phyloP scores from a whole-genome alignment of 148 eudicot species.

The Vaccinium myrtillus region DNA sequence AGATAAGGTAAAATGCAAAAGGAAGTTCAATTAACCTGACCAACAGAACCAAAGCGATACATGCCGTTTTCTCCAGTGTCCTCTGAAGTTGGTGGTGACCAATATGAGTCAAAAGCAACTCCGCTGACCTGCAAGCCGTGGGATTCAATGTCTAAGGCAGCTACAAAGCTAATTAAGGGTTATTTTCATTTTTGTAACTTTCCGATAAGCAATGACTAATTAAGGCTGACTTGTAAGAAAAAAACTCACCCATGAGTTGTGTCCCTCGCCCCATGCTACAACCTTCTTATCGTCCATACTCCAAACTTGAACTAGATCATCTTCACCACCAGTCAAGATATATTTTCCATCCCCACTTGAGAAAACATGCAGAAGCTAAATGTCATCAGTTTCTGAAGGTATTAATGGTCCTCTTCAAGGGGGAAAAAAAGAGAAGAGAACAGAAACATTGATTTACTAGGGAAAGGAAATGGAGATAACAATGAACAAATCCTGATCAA shows the following conservation, averaged over 20 bases:
- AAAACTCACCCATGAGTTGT: slow-evolving; percentile 59
- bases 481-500: neutral
- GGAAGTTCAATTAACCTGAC: slow-evolving; percentile 42
- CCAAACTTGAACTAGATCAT: slow-evolving; percentile 67
- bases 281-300: slow-evolving; percentile 66
- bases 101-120: slow-evolving; percentile 68
- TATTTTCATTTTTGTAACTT: neutral
- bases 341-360: slow-evolving; percentile 41
- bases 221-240: neutral
- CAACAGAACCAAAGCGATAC: slow-evolving; percentile 75
- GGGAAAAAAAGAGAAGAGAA: neutral
- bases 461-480: neutral
- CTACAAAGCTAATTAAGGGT: neutral
- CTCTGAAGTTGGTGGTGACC: slow-evolving; percentile 64
- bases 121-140: slow-evolving; percentile 60
- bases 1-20: neutral
- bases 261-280: slow-evolving; percentile 73
- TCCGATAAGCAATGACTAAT: neutral
- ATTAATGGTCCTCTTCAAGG: neutral
- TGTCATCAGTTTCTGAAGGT: neutral
- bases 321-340: slow-evolving; percentile 63
- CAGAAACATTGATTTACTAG: neutral
- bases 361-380: slow-evolving; percentile 8
- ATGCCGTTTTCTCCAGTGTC: slow-evolving; percentile 48
- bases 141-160: neutral